phyloP scores from a whole-genome alignment of 768 basidiomycete species.

The Boletus patriciae region DNA sequence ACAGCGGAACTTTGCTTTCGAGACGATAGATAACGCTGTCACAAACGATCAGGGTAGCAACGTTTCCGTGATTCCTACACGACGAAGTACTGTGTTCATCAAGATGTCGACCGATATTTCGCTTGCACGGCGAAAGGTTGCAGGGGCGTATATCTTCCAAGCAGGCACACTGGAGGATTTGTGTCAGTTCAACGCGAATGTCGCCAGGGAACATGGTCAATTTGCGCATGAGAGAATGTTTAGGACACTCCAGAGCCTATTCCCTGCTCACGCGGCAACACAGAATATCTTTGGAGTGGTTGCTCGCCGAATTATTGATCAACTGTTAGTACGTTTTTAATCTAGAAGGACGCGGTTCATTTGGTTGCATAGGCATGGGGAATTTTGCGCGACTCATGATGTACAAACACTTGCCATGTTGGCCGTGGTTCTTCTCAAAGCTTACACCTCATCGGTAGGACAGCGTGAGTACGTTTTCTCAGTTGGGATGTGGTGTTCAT shows the following conservation, averaged over 20 bases:
- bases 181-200: constrained; percentile 58
- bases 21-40: constrained; percentile 36
- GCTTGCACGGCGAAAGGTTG: constrained; percentile 53
- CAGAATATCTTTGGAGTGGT: constrained; percentile 28
- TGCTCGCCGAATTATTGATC: constrained; percentile 41
- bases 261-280: constrained; percentile 33
- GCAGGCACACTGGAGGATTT: constrained; percentile 43
- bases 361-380: constrained; percentile 38
- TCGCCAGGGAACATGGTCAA: constrained; percentile 59
- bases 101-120: constrained; percentile 49
- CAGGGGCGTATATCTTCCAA: constrained; percentile 59
- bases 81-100: constrained; percentile 61
- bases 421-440: constrained; percentile 64
- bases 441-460: constrained; percentile 11
- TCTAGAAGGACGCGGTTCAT: neutral
- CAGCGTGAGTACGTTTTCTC: constrained; percentile 13
- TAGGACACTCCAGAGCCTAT: constrained; percentile 50
- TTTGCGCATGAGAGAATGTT: constrained; percentile 74
- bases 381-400: constrained; percentile 54
- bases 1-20: constrained; percentile 41
- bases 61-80: constrained; percentile 33
- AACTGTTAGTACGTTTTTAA: constrained; percentile 45
- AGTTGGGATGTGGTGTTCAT: neutral
- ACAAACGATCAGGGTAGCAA: constrained; percentile 18
- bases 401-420: constrained; percentile 83